Percentiles rank a stretch among this genome's conserved stretches.
Evolutionary conservation across 2,329 filamentous ascomycete genomes (phyloP).

Genomic region (Microsporum ferrugineum): DNA sequence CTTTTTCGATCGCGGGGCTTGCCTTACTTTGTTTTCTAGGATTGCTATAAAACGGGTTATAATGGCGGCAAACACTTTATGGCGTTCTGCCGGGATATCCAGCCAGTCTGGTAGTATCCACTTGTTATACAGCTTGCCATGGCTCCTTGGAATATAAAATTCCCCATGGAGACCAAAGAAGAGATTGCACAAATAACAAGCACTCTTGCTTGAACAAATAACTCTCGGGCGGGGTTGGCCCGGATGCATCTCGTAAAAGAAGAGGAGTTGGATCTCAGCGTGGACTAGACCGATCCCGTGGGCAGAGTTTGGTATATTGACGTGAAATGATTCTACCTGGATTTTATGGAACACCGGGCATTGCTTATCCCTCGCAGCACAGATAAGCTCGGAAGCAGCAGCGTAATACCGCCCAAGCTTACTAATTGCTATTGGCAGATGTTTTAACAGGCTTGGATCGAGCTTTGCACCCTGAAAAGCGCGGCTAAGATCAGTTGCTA

Average conservation of each 20-base stretch:
- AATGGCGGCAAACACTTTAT: neutral
- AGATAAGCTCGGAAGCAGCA: neutral
- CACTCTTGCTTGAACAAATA: slow-evolving; percentile 11
- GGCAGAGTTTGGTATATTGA: neutral
- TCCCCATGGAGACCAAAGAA: slow-evolving; percentile 9
- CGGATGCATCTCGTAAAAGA: slow-evolving; percentile 9
- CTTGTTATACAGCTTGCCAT: slow-evolving; percentile 10
- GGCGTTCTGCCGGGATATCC: neutral
- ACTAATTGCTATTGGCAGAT: neutral
- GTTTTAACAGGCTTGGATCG: neutral
- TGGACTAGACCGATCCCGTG: slow-evolving; percentile 2
- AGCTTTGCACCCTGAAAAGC: neutral
- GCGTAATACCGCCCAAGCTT: neutral
- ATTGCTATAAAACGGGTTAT: neutral
- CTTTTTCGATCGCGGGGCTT: neutral
- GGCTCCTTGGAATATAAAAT: slow-evolving; percentile 10
- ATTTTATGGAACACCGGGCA: neutral
- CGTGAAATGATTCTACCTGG: neutral
- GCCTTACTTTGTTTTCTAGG: neutral
- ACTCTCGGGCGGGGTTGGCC: slow-evolving; percentile 2
- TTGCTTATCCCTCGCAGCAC: neutral
- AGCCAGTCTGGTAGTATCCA: slow-evolving; percentile 10
- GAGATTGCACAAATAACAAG: slow-evolving; percentile 12
- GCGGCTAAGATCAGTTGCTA: neutral
- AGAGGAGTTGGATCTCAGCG: slow-evolving; percentile 12